Percentiles rank a stretch among this genome's conserved stretches.
Evolutionary conservation across 2,329 filamentous ascomycete genomes (phyloP).

Genomic region (Verruconis gallopava): DNA sequence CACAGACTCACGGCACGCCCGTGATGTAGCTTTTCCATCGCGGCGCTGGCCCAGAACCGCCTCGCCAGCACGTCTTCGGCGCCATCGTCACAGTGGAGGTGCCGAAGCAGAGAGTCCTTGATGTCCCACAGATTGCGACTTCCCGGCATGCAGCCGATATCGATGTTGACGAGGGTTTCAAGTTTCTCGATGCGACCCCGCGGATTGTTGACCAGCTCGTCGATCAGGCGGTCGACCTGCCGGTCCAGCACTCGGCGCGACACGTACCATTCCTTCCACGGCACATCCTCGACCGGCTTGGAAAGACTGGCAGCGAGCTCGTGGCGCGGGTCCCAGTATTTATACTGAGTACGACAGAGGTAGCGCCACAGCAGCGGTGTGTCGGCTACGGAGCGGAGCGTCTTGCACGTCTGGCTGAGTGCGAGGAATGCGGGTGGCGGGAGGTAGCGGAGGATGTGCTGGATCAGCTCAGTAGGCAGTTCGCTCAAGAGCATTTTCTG

Average conservation of each 20-base stretch:
- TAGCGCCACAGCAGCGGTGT: slow-evolving; percentile 68
- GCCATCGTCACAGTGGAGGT: slow-evolving; percentile 47
- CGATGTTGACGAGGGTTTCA: slow-evolving; percentile 32
- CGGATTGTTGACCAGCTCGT: slow-evolving; percentile 20
- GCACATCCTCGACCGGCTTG: slow-evolving; percentile 40
- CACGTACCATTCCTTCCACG: slow-evolving; percentile 54
- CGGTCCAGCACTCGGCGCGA: slow-evolving; percentile 15
- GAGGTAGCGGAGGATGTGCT: slow-evolving; percentile 58
- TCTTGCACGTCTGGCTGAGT: slow-evolving; percentile 47
- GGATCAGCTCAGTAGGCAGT: slow-evolving; percentile 69
- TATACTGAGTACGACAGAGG: slow-evolving; percentile 57
- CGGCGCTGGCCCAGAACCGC: slow-evolving; percentile 60
- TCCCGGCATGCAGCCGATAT: background rate
- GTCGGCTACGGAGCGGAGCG: slow-evolving; percentile 52
- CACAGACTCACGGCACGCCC: slow-evolving; percentile 67
- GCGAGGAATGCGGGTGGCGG: slow-evolving; percentile 37
- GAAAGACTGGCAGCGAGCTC: slow-evolving; percentile 21
- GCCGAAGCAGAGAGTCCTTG: slow-evolving; percentile 66
- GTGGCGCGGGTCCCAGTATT: slow-evolving; percentile 53
- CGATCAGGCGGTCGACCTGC: slow-evolving; percentile 15
- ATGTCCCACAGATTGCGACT: slow-evolving; percentile 60
- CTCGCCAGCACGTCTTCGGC: slow-evolving; percentile 65
- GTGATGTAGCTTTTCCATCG: slow-evolving; percentile 70
- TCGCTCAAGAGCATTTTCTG: slow-evolving; percentile 1
- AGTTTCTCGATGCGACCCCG: slow-evolving; percentile 59